A percentile compares a stretch with the other conserved stretches of the same genome.
phyloP scores from a whole-genome alignment of 257 asterid species.

The Salvia splendens region DNA sequence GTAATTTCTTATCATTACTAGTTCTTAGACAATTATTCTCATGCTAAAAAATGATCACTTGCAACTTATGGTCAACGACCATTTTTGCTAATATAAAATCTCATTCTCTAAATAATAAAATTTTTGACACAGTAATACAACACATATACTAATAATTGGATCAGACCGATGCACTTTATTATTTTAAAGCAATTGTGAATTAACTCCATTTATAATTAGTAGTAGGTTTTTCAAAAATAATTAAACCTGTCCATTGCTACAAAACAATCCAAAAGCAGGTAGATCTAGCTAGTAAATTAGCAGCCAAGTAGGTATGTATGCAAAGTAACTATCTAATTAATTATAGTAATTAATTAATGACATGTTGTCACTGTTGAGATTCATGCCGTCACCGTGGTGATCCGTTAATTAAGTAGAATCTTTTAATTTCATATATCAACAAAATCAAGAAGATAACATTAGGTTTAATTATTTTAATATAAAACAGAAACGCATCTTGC shows the following conservation, averaged over 20 bases:
- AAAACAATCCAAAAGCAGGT: constrained; percentile 21
- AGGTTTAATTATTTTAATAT: not conserved
- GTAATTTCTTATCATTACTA: not conserved
- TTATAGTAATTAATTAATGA: constrained; percentile 11
- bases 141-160: not conserved
- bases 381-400: constrained; percentile 4
- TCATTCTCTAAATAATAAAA: not conserved
- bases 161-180: not conserved
- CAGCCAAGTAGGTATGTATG: not conserved
- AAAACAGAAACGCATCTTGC: not conserved
- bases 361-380: constrained; percentile 4
- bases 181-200: constrained; percentile 1
- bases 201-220: not conserved
- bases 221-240: not conserved
- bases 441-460: not conserved
- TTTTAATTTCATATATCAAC: not conserved
- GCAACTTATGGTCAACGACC: not conserved
- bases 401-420: constrained; percentile 6
- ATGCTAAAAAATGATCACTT: not conserved
- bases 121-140: not conserved
- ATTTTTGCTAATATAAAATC: not conserved
- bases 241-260: not conserved
- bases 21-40: not conserved
- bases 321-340: not conserved
- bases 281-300: constrained; percentile 16